phyloP scores from a whole-genome alignment of 257 asterid genomes.

The Solanum acaule region DNA sequence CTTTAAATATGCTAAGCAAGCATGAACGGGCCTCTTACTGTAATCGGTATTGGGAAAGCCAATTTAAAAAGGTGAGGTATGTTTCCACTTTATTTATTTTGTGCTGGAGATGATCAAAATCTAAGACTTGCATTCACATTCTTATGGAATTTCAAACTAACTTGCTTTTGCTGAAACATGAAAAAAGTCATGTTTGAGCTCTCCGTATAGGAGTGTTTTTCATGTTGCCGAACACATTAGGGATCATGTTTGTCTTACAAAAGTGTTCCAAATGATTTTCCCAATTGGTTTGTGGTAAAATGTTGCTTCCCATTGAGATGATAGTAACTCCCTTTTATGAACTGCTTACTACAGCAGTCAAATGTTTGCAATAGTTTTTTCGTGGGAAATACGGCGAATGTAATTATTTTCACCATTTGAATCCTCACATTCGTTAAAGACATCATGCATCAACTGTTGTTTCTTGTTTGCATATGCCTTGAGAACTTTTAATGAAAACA shows the following conservation, averaged over 20 bases:
- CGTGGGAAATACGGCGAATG: neutral
- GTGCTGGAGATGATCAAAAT: neutral
- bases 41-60: conserved; percentile 94
- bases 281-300: neutral
- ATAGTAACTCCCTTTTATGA: neutral
- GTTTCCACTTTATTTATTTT: neutral
- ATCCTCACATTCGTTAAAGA: neutral
- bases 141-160: neutral
- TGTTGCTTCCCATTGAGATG: neutral
- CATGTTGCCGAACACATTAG: neutral
- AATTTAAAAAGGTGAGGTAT: conserved; percentile 86
- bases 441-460: neutral
- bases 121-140: neutral
- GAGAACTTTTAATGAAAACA: neutral
- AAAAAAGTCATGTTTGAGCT: neutral
- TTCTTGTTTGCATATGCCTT: neutral
- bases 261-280: neutral
- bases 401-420: neutral
- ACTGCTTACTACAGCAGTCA: neutral
- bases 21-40: conserved; percentile 97
- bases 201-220: neutral
- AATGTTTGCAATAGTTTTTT: neutral
- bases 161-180: neutral
- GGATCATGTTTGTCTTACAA: neutral
- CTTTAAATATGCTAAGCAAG: conserved; percentile 88